Conservation (phyloP, 1,284 basidiomycete species). For the Hymenochaete sp. region DNA sequence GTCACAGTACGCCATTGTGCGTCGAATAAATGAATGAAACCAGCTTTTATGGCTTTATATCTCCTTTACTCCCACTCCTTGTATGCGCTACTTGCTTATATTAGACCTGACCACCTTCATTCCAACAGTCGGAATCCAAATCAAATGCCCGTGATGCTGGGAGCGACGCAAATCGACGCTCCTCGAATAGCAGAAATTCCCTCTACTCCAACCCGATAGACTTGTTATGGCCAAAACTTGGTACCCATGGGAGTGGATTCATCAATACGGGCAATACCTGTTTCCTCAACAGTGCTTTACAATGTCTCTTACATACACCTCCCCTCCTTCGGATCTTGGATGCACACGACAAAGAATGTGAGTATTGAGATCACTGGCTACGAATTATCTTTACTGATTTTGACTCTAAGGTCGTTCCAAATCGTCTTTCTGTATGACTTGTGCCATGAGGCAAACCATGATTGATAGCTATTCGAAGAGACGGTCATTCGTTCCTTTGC, state of each 20-base stretch:
- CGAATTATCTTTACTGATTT: slow-evolving; percentile 17
- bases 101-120: too few species aligned
- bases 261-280: slow-evolving; percentile 95
- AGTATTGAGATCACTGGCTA: slow-evolving; percentile 22
- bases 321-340: slow-evolving; percentile 71
- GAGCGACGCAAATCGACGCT: too few species aligned
- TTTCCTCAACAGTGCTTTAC: slow-evolving; percentile 92
- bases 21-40: too few species aligned
- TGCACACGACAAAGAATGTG: slow-evolving; percentile 50
- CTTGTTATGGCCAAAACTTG: slow-evolving; percentile 43
- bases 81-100: too few species aligned
- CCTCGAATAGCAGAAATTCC: too few species aligned
- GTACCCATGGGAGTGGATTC: slow-evolving; percentile 55
- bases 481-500: slow-evolving; percentile 48
- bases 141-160: not conserved
- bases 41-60: too few species aligned
- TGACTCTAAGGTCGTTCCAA: slow-evolving; percentile 43
- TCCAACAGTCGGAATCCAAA: too few species aligned
- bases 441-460: slow-evolving; percentile 52
- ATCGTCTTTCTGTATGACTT: slow-evolving; percentile 68
- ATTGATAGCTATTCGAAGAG: slow-evolving; percentile 38
- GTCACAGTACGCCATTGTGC: too few species aligned
- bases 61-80: not conserved
- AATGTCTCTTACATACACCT: slow-evolving; percentile 91
- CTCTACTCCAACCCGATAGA: slow-evolving; percentile 49